Conservation (phyloP, 169 alveolate species). For the Eimeria tenella region DNA sequence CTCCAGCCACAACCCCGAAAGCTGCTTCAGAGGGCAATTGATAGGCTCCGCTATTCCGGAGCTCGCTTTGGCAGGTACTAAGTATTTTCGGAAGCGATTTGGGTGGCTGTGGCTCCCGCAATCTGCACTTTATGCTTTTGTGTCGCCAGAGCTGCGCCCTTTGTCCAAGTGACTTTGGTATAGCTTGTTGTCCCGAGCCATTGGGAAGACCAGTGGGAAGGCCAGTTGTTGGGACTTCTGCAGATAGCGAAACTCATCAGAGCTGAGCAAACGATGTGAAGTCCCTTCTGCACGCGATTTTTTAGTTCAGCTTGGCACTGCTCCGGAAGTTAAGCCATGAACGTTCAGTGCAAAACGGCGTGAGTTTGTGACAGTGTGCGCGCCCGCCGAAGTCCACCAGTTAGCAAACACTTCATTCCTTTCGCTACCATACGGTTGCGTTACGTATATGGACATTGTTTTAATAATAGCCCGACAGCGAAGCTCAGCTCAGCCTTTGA, state of each 20-base stretch:
- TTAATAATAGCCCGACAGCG: too few species aligned
- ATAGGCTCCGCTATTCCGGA: neutral
- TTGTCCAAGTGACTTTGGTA: neutral
- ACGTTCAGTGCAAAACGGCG: constrained; percentile 1
- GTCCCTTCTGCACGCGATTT: neutral
- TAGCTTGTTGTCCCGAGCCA: neutral
- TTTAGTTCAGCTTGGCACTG: neutral
- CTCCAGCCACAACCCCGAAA: neutral
- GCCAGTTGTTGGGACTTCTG: neutral
- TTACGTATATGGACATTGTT: too few species aligned
- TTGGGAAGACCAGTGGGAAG: neutral
- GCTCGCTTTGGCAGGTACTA: neutral
- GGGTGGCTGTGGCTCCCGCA: neutral
- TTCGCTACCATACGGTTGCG: too few species aligned
- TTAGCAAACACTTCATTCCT: too few species aligned
- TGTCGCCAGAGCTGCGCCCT: neutral
- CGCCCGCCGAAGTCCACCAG: neutral
- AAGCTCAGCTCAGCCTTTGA: too few species aligned
- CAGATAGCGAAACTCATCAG: neutral
- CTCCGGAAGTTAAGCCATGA: neutral
- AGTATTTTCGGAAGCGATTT: neutral
- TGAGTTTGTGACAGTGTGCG: neutral
- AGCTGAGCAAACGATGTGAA: too few species aligned
- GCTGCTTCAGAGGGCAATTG: neutral
- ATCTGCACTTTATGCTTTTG: neutral